Base-by-base conservation (phyloP, 2,329 filamentous ascomycete species). In the Aspergillus ustus region DNA sequence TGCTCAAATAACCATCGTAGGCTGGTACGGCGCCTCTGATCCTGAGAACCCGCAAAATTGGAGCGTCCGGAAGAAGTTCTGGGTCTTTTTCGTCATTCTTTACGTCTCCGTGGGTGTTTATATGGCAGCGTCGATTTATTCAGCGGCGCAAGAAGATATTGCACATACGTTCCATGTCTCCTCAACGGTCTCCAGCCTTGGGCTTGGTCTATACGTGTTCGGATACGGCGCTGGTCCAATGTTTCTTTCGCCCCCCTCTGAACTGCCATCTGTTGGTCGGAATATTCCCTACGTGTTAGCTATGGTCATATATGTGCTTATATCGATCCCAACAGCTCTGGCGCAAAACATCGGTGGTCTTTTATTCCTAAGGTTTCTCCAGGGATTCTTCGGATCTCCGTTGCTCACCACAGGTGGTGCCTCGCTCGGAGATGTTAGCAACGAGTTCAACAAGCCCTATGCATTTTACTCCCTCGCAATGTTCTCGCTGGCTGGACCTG, bases 221-320 rank as follows among this genome's bases (percentile, higher is more conserved):
- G 56, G 56, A 28, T 62, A 64, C 37, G 64, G 60, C 4, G 28
- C 55, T 20, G 89, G 88, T 0, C 87, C 88, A 0, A 74, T 91
- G 7, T 64, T 91, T n/a, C 90, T 86, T 75, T 85, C 85, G 0
- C 89, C 89, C 0, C 75, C 91, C 37, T 83, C 80, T 43, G 89
- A 91, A 74, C 84, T 91, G 31, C 87, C 88, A 0, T 70, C 81
- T 45, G 83, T 91, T 52, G 89, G 89, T 3, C 81, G 89, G 6
- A 90, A 87, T 67, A 85, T 85, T 0, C 83, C 89, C 15, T 91
- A 91, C 74, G 82, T 88, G 31, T 72, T 83, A 62, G 88, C 88
- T 20, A 86, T 90, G 76, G 82, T 83, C 59, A 76, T 91, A 29
- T 91, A 90, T 72, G 84, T 89, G 50, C 81, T 90, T 61, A 71